phyloP scores from a whole-genome alignment of 2,329 filamentous ascomycete species.

The Aspergillus novoparasiticus region DNA sequence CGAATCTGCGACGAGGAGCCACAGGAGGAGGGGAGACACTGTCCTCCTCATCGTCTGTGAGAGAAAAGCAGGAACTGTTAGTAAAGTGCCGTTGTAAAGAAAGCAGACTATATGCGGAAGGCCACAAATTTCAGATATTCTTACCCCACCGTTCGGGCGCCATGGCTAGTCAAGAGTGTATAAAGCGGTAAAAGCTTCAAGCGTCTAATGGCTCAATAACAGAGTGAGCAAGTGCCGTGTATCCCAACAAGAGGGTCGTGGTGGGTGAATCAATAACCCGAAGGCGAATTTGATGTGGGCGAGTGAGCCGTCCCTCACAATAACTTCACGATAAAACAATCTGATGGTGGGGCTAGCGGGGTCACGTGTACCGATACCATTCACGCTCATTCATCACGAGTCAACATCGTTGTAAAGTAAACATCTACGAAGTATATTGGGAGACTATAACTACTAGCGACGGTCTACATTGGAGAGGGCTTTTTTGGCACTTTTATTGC shows the following conservation, averaged over 20 bases:
- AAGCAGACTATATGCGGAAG: background rate
- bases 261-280: conserved; percentile 7
- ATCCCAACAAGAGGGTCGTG: conserved; percentile 3
- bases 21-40: conserved; percentile 51
- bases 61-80: conserved; percentile 8
- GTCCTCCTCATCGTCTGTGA: conserved; percentile 54
- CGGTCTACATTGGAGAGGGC: background rate
- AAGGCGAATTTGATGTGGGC: conserved; percentile 11
- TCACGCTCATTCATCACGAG: conserved; percentile 15
- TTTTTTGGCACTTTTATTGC: conserved; percentile 15
- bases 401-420: background rate
- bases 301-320: conserved; percentile 12
- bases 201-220: background rate
- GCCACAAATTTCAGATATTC: conserved; percentile 24
- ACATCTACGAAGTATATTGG: background rate
- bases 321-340: conserved; percentile 10
- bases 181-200: conserved; percentile 6
- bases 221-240: background rate
- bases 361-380: conserved; percentile 20
- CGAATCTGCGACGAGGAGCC: conserved; percentile 70
- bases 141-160: conserved; percentile 54
- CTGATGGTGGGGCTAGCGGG: conserved; percentile 21
- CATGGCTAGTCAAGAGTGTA: conserved; percentile 35
- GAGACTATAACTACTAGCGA: background rate
- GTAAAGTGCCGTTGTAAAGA: conserved; percentile 1